These are phyloP conservation scores for Microcos paniculata DNA, from an alignment of 345 rosid species.

Conservation along the genomic window DNA sequence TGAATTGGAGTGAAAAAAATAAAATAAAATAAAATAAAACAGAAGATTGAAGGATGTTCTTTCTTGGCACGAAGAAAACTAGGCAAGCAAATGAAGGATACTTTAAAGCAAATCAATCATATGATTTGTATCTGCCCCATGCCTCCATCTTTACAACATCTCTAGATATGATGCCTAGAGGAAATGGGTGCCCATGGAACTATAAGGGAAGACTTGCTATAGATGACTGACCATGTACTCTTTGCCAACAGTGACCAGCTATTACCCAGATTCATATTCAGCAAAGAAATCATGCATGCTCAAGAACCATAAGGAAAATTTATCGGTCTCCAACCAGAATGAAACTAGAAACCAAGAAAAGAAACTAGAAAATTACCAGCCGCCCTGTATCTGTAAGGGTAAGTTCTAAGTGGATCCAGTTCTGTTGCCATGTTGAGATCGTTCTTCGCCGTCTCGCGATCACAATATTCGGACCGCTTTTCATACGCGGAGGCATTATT, in stretches of 20 bases:
- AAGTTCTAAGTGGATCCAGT: conserved; percentile 88
- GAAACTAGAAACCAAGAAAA: background rate
- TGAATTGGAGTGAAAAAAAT: background rate
- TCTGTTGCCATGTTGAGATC: conserved; percentile 85
- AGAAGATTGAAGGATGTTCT: background rate
- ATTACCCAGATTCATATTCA: background rate
- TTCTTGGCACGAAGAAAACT: background rate
- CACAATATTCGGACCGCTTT: conserved; percentile 91
- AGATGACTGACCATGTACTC: background rate
- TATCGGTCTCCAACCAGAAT: background rate
- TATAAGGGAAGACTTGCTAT: background rate
- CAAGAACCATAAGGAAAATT: background rate
- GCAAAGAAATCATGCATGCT: background rate
- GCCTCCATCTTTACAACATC: background rate
- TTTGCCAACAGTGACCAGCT: too few species aligned
- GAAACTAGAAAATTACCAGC: conserved; percentile 59
- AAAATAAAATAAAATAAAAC: background rate
- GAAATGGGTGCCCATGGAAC: background rate
- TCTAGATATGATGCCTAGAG: background rate
- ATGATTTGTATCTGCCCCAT: too few species aligned
- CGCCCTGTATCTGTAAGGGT: conserved; percentile 93
- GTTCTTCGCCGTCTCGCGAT: conserved; percentile 66
- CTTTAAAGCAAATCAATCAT: background rate
- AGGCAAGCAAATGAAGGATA: background rate
- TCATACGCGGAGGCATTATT: conserved; percentile 82